Evolutionary conservation across 2,329 filamentous ascomycete species (phyloP), one percentile per base, ranked within the genome.

Genomic region (Venturiaceae sp.): DNA sequence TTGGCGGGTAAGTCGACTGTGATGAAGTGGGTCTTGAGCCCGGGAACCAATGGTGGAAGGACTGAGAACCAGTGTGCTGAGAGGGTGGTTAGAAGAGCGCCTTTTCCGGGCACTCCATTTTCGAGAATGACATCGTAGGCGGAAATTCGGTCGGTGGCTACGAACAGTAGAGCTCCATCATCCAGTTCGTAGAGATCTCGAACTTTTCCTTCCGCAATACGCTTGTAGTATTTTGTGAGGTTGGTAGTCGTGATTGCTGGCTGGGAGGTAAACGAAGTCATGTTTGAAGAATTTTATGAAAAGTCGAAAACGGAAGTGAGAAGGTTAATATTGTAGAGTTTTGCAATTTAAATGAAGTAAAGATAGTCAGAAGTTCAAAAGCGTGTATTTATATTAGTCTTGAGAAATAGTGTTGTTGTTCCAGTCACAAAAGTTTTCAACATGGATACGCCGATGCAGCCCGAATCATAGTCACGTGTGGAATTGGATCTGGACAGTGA

Each of bases 71-170:
- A 90, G 73, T 84, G 80, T 47, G 78, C 76, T 32, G 84, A 86
- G 68, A 88, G 80, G 57, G 83, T 78, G 3, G 84, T 89, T 32
- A 89, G 78, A 47, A 89, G 77, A 50, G 80, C 74, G 62, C 86
- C 86, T 72, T 88, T 89, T 59, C 79, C 74, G 3, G 85, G 84
- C 55, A 90, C 80, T 9, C 84, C 85, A 83, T 87, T 50, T 50
- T 11, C 41, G 28, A 57, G 47, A 28, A 95, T 84, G 65, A 95
- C 90, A 80, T 97, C 92, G 78, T 92, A 97, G 58, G 94, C 94
- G 26, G 90, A 96, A 71, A 96, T 94, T 64, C 94, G 87, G 75
- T 96, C 92, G 14, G 89, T 88, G 26, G 89, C 87, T 58, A 92
- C 84, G 69, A 96, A 92, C 59, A 95, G 85, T 4, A 95, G 82